Evolutionary conservation across 805 yeast species (phyloP).

Genomic region (Tetrapisispora iriomotensis): DNA sequence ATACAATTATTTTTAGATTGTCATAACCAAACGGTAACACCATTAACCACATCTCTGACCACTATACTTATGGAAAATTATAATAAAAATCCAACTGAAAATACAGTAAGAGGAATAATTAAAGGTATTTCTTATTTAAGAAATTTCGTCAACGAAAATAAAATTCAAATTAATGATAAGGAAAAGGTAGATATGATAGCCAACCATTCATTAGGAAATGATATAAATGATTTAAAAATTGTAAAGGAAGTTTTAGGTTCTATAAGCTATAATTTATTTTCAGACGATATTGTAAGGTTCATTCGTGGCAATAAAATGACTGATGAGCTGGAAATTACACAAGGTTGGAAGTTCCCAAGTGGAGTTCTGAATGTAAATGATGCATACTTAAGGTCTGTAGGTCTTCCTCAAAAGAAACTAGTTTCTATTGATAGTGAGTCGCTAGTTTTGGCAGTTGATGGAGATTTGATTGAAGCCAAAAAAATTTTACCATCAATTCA

Average conservation of each 20-base stretch:
- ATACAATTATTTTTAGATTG: conserved; percentile 20
- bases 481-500: conserved; percentile 22
- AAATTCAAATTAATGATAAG: conserved; percentile 8
- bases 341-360: conserved; percentile 25
- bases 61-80: conserved; percentile 11
- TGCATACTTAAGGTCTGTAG: conserved; percentile 23
- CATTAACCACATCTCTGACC: conserved; percentile 16
- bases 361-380: conserved; percentile 23
- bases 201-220: conserved; percentile 6
- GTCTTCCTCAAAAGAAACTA: conserved; percentile 18
- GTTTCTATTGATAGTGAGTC: conserved; percentile 14
- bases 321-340: conserved; percentile 24
- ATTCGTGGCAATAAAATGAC: conserved; percentile 18
- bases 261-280: conserved; percentile 20
- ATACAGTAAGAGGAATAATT: conserved; percentile 11
- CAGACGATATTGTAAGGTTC: conserved; percentile 25
- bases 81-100: conserved; percentile 11
- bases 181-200: conserved; percentile 15
- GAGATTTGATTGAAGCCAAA: conserved; percentile 20
- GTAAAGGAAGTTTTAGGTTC: conserved; percentile 14
- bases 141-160: conserved; percentile 9
- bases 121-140: conserved; percentile 10
- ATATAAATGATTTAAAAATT: conserved; percentile 9
- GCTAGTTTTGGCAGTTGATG: conserved; percentile 23
- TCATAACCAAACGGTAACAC: conserved; percentile 12